Evolutionary conservation across 257 asterid species (phyloP).

Genomic region (Ballota nigra): DNA sequence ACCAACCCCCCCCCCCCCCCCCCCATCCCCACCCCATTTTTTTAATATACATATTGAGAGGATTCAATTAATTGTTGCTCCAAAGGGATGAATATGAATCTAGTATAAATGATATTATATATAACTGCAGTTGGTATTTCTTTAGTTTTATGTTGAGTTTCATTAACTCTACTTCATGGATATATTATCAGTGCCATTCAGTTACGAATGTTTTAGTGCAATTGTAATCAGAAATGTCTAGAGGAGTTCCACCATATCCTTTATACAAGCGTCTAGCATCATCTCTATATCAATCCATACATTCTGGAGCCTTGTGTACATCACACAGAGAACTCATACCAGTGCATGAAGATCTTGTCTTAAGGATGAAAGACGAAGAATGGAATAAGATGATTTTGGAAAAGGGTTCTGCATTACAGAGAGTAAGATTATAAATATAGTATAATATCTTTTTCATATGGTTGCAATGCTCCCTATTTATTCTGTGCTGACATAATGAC

Average conservation of each 20-base stretch:
- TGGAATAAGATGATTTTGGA: conserved; percentile 45
- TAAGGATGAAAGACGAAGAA: conserved; percentile 40
- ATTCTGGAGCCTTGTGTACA: conserved; percentile 39
- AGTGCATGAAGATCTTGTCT: conserved; percentile 30
- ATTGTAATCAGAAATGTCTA: conserved; percentile 34
- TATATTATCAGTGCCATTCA: neutral
- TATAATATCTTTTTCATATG: neutral
- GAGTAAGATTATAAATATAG: conserved; percentile 34
- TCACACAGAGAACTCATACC: conserved; percentile 25
- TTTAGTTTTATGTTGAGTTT: neutral
- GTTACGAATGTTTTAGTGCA: conserved; percentile 13
- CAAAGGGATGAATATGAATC: neutral
- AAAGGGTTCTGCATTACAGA: conserved; percentile 48
- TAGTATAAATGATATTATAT: neutral
- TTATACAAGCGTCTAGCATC: conserved; percentile 69
- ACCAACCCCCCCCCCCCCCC: too few species aligned
- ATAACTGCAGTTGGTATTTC: neutral
- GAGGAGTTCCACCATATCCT: conserved; percentile 69
- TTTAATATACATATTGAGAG: neutral
- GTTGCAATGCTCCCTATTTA: conserved; percentile 15
- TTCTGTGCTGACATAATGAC: conserved; percentile 1
- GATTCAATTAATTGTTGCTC: neutral
- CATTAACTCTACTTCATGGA: neutral
- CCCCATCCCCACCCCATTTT: too few species aligned
- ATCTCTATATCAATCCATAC: conserved; percentile 46